Conservation (phyloP, 768 basidiomycete species). For the Hericium rajendrae region DNA sequence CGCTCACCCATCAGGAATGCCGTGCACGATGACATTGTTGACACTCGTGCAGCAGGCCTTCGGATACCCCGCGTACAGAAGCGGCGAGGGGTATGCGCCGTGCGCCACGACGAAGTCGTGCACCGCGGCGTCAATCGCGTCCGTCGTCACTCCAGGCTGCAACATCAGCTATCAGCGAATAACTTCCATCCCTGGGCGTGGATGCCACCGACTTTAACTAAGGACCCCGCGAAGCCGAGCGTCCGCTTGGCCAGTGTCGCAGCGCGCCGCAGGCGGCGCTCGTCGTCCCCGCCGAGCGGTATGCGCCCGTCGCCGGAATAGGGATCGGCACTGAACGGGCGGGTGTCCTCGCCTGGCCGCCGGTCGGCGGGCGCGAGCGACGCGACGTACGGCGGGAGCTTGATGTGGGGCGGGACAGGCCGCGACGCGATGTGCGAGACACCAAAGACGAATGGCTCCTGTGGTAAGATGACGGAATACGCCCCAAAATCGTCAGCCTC, state of each 20-base stretch:
- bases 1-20: conserved; percentile 76
- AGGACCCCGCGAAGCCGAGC: conserved; percentile 9
- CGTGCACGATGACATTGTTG: conserved; percentile 82
- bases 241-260: conserved; percentile 4
- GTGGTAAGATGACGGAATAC: conserved; percentile 54
- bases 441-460: conserved; percentile 58
- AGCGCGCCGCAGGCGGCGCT: conserved; percentile 7
- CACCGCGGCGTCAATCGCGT: conserved; percentile 58
- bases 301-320: conserved; percentile 6
- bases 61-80: conserved; percentile 68
- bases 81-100: conserved; percentile 80
- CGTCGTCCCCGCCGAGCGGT: conserved; percentile 3
- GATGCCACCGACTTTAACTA: conserved; percentile 7
- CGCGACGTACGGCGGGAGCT: conserved; percentile 42
- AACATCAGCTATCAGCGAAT: neutral
- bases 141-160: conserved; percentile 67
- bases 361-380: neutral
- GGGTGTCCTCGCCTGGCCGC: neutral
- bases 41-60: conserved; percentile 79
- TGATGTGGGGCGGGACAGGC: conserved; percentile 44
- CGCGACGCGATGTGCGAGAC: conserved; percentile 51
- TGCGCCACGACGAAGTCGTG: conserved; percentile 61
- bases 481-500: conserved; percentile 29
- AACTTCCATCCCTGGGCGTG: neutral
- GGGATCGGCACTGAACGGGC: neutral